Conservation (phyloP, 352 stramenopile genomes). For the Pythium volutum region DNA sequence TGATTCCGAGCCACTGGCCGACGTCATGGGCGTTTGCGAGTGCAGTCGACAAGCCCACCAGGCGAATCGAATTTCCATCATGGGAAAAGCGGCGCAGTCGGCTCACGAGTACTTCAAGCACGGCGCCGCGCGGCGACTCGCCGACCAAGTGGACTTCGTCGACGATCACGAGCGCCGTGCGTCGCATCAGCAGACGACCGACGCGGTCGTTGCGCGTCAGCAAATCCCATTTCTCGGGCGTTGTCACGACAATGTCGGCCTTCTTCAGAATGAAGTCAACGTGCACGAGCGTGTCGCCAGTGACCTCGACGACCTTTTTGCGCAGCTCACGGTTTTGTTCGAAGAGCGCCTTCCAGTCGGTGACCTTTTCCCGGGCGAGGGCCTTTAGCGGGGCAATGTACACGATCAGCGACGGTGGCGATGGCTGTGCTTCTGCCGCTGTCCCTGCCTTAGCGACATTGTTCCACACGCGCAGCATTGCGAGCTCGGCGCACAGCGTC, state of each 20-base stretch:
- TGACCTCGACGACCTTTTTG: slow-evolving; percentile 96
- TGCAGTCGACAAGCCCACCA: slow-evolving; percentile 96
- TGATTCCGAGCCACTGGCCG: slow-evolving; percentile 96
- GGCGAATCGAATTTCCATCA: slow-evolving; percentile 69
- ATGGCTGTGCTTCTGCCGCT: slow-evolving; percentile 29
- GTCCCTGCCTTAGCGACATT: slow-evolving; percentile 16
- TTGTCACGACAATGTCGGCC: slow-evolving; percentile 97
- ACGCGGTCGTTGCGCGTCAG: slow-evolving; percentile 91
- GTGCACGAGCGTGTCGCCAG: slow-evolving; percentile 95
- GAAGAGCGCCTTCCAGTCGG: slow-evolving; percentile 95
- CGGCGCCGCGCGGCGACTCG: slow-evolving; percentile 92
- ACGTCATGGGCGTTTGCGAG: slow-evolving; percentile 96
- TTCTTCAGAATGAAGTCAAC: slow-evolving; percentile 83
- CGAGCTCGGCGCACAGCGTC: slow-evolving; percentile 96
- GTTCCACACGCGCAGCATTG: slow-evolving; percentile 95
- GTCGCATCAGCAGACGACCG: slow-evolving; percentile 60
- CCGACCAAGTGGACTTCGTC: slow-evolving; percentile 98
- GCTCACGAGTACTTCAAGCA: slow-evolving; percentile 90
- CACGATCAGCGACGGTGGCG: slow-evolving; percentile 77
- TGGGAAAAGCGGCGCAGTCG: slow-evolving; percentile 59
- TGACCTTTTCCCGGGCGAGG: slow-evolving; percentile 94
- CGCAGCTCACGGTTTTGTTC: slow-evolving; percentile 74
- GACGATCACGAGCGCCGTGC: slow-evolving; percentile 91
- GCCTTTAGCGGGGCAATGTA: slow-evolving; percentile 99
- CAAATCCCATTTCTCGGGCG: slow-evolving; percentile 98